phyloP scores from a whole-genome alignment of 495 filamentous ascomycete species.

The Xylaria curta region DNA sequence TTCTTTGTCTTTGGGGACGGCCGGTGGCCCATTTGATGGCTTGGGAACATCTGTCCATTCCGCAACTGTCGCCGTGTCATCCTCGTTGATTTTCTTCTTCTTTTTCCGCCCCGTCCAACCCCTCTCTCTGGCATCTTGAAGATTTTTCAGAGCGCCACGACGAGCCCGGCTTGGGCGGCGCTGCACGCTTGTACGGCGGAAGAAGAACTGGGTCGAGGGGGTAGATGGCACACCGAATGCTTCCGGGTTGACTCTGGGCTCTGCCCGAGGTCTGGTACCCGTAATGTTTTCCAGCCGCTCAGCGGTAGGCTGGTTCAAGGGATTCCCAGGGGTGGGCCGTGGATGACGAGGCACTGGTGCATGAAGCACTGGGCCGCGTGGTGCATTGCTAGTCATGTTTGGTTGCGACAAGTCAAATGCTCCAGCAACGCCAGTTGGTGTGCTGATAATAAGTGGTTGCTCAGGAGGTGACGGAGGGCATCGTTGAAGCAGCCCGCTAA shows the following conservation, averaged over 20 bases:
- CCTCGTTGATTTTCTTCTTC: conserved; percentile 46
- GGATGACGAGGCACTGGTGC: conserved; percentile 53
- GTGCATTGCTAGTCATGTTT: conserved; percentile 32
- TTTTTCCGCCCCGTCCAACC: conserved; percentile 57
- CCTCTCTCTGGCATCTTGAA: conserved; percentile 59
- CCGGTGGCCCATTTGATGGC: conserved; percentile 27
- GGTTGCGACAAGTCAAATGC: conserved; percentile 48
- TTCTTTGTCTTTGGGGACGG: conserved; percentile 46
- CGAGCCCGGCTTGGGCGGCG: conserved; percentile 58
- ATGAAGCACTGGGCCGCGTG: conserved; percentile 45
- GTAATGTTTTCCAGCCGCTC: conserved; percentile 58
- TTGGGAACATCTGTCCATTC: conserved; percentile 58
- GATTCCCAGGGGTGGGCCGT: conserved; percentile 42
- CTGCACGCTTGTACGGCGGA: conserved; percentile 44
- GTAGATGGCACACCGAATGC: conserved; percentile 18
- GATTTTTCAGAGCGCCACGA: conserved; percentile 60
- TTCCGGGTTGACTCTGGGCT: conserved; percentile 20
- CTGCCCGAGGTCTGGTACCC: conserved; percentile 38
- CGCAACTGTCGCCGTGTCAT: conserved; percentile 46
- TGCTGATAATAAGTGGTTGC: conserved; percentile 57
- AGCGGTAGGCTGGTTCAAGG: conserved; percentile 52
- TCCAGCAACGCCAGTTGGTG: conserved; percentile 52
- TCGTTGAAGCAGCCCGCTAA: conserved; percentile 34
- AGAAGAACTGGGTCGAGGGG: conserved; percentile 37
- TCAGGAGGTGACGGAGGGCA: conserved; percentile 39